Evolutionary conservation across 1,284 basidiomycete species (phyloP).

Genomic region (Heimioporus retisporus): DNA sequence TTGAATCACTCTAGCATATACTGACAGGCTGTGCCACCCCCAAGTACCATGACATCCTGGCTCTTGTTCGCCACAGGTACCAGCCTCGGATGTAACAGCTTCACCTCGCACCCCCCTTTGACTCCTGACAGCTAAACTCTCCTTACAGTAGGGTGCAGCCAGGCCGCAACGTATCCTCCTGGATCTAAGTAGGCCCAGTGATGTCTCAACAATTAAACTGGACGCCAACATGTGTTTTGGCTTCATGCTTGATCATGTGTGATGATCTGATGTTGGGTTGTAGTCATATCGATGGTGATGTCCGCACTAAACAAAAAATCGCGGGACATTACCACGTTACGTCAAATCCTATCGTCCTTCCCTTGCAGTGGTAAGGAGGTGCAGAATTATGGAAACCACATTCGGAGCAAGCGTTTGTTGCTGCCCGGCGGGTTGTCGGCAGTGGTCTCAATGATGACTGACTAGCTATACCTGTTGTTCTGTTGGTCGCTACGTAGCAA

Average conservation of each 20-base stretch:
- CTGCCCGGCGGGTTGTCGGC: slow-evolving; percentile 84
- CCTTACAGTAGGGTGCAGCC: too few relatives aligned
- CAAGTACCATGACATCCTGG: too few relatives aligned
- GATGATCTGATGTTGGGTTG: slow-evolving; percentile 62
- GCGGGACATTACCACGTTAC: slow-evolving; percentile 75
- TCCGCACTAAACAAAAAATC: slow-evolving; percentile 82
- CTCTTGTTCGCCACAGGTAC: too few relatives aligned
- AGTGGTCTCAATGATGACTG: slow-evolving; percentile 85
- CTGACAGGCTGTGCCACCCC: too few relatives aligned
- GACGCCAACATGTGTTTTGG: slow-evolving; percentile 73
- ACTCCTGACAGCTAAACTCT: too few relatives aligned
- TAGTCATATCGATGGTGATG: slow-evolving; percentile 94
- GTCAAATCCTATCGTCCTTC: slow-evolving; percentile 94
- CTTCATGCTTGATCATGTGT: background rate
- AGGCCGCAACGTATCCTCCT: too few relatives aligned
- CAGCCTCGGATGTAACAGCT: too few relatives aligned
- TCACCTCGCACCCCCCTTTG: too few relatives aligned
- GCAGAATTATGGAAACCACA: slow-evolving; percentile 77
- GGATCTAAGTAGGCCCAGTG: too few relatives aligned
- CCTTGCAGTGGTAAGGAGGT: slow-evolving; percentile 74
- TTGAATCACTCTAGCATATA: too few relatives aligned
- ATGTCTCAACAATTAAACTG: slow-evolving; percentile 49
- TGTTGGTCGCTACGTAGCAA: too few relatives aligned
- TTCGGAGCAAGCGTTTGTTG: slow-evolving; percentile 80
- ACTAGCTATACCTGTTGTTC: too few relatives aligned